Evolutionary conservation across 306 rosid genomes (phyloP), one percentile per base, ranked within the genome.

Genomic region (Citrullus mucosospermus): DNA sequence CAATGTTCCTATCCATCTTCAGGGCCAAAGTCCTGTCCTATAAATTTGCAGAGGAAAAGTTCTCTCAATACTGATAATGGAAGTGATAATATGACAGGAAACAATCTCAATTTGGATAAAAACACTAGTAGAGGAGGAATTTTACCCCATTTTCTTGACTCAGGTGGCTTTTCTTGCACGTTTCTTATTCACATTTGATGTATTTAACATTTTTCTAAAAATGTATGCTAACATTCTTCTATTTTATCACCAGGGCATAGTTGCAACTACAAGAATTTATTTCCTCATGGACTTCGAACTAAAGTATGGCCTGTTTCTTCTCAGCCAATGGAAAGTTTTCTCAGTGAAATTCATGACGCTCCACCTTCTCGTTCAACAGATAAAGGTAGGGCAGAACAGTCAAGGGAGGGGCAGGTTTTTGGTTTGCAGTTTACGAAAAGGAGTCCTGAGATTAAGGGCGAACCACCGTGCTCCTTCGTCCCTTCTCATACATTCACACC

Each of bases 331-430:
- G 90, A 83, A 77, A 85, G 63, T 83, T 78, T 89, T 70, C 36
- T 55, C 51, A 81, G 54, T 83, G 85, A 85, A 78, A 84, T 78
- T 80, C 84, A 72, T 22, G 95, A 89, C 75, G 76, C 88, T 76
- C 79, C 84, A 66, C 78, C 80, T 65, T 82, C 81, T 80, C 83
- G 59, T 86, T 66, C 77, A 34, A 68, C 74, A 50, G 85, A 87
- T 86, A 86, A 76, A 85, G 81, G 66, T 82, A 87, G 84, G 72
- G 87, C 69, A 76, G 87, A 67, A 28, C 83, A 81, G 54, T 83
- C 88, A 94, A 89, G 71, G 77, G 96, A 86, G 51, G 90, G 85
- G 86, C 80, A 86, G 44, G 81, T 82, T 84, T 86, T 65, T 85
- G 86, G 82, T 82, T 81, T 78, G 65, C 89, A 92, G 83, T 77